These are phyloP conservation scores for Yarrowia divulgata DNA, from an alignment of 805 yeast species.

Conservation along the genomic window DNA sequence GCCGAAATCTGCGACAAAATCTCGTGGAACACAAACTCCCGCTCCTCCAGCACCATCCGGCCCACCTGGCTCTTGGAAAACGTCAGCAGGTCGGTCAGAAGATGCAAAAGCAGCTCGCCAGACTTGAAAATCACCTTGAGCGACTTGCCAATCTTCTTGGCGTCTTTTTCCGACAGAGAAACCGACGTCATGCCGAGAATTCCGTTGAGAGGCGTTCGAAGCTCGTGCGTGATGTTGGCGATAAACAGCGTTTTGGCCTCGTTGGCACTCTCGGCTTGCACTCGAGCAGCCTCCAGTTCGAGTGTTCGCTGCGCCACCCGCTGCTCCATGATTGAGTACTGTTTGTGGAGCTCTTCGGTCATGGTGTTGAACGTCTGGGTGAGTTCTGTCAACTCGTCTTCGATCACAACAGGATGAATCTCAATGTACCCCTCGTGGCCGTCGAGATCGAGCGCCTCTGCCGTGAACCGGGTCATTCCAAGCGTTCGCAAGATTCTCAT, in stretches of 20 bases:
- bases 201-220: constrained; percentile 94
- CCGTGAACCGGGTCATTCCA: constrained; percentile 33
- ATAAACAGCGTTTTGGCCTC: constrained; percentile 93
- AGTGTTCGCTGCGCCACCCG: constrained; percentile 85
- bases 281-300: constrained; percentile 69
- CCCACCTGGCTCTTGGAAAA: constrained; percentile 88
- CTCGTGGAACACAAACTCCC: constrained; percentile 76
- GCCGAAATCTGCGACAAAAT: constrained; percentile 80
- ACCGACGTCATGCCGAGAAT: constrained; percentile 95
- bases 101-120: constrained; percentile 86
- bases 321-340: constrained; percentile 84
- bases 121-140: constrained; percentile 83
- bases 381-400: constrained; percentile 85
- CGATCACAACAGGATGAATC: constrained; percentile 42
- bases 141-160: constrained; percentile 68
- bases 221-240: constrained; percentile 93
- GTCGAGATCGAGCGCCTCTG: constrained; percentile 15
- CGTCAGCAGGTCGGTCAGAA: constrained; percentile 86
- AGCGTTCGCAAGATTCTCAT: constrained; percentile 18
- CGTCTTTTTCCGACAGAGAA: constrained; percentile 83
- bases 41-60: constrained; percentile 80
- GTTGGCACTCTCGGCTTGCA: constrained; percentile 70
- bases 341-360: constrained; percentile 86
- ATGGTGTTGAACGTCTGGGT: constrained; percentile 89
- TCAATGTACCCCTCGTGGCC: constrained; percentile 27